phyloP scores from a whole-genome alignment of 257 asterid genomes.

The Haberlea rhodopensis region DNA sequence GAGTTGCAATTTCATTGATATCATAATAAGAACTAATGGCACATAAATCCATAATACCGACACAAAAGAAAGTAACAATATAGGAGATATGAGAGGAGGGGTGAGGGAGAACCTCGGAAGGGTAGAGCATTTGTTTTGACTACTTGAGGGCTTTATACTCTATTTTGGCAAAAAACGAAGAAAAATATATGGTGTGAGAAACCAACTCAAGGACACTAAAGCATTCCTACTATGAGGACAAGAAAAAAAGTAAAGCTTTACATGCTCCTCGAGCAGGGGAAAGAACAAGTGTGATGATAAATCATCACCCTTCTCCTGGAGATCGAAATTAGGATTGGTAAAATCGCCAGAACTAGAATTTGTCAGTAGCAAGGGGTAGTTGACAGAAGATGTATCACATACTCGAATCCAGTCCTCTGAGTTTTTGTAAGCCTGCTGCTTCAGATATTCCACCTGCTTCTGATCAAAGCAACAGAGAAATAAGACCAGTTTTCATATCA shows the following conservation, averaged over 20 bases:
- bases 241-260: slow-evolving; percentile 28
- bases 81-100: slow-evolving; percentile 4
- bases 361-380: too few species aligned
- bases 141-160: slow-evolving; percentile 9
- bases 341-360: too few species aligned
- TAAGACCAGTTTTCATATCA: too few species aligned
- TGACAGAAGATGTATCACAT: too few species aligned
- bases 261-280: slow-evolving; percentile 99
- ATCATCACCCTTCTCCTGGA: too few species aligned
- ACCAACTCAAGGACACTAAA: slow-evolving; percentile 25
- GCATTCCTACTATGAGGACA: slow-evolving; percentile 10
- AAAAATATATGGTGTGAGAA: slow-evolving; percentile 10
- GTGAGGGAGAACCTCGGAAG: background rate
- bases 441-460: too few species aligned
- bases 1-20: slow-evolving; percentile 86
- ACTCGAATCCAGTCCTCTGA: too few species aligned
- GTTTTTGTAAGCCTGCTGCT: too few species aligned
- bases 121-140: background rate
- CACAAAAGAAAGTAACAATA: slow-evolving; percentile 27
- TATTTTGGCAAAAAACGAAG: slow-evolving; percentile 19
- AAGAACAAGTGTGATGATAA: too few species aligned
- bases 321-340: too few species aligned
- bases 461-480: too few species aligned
- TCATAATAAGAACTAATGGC: slow-evolving; percentile 95
- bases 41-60: slow-evolving; percentile 88